Conservation (phyloP, 768 basidiomycete genomes). For the Kwoniella newhampshirensis region DNA sequence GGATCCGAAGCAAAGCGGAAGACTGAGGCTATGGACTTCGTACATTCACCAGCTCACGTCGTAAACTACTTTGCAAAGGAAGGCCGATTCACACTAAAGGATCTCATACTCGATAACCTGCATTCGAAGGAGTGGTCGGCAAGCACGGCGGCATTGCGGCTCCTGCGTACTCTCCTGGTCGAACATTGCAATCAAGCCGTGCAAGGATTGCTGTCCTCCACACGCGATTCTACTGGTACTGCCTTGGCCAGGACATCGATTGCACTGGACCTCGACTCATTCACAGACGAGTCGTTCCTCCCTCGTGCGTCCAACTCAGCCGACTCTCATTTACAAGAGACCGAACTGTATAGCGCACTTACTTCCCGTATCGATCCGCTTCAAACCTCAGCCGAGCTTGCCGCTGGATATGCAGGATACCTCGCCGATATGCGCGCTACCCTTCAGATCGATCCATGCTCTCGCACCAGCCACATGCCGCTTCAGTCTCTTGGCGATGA, state of each 20-base stretch:
- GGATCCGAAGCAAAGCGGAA: slow-evolving; percentile 53
- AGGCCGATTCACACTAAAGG: slow-evolving; percentile 87
- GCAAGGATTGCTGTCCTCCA: slow-evolving; percentile 69
- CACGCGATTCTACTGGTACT: slow-evolving; percentile 70
- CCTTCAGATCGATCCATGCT: slow-evolving; percentile 73
- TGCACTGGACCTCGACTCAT: slow-evolving; percentile 51
- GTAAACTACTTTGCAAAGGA: slow-evolving; percentile 76
- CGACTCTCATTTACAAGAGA: slow-evolving; percentile 34
- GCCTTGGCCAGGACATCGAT: slow-evolving; percentile 54
- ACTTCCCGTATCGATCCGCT: slow-evolving; percentile 40
- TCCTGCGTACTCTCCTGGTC: slow-evolving; percentile 72
- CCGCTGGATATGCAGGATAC: slow-evolving; percentile 54
- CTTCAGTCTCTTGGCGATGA: slow-evolving; percentile 3
- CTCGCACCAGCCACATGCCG: slow-evolving; percentile 71
- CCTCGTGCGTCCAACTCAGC: slow-evolving; percentile 47
- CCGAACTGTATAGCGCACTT: slow-evolving; percentile 48
- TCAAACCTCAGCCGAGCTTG: slow-evolving; percentile 19
- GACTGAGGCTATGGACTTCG: slow-evolving; percentile 85
- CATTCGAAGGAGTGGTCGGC: slow-evolving; percentile 66
- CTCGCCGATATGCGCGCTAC: slow-evolving; percentile 67
- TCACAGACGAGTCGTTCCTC: slow-evolving; percentile 61
- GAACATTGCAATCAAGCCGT: slow-evolving; percentile 65
- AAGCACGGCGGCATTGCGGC: slow-evolving; percentile 72
- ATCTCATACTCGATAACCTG: slow-evolving; percentile 77
- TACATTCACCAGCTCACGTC: slow-evolving; percentile 66